A percentile compares a stretch with the other conserved stretches of the same genome.
Evolutionary conservation across 2,329 filamentous ascomycete species (phyloP).

Genomic region (Diaporthe caulivora): DNA sequence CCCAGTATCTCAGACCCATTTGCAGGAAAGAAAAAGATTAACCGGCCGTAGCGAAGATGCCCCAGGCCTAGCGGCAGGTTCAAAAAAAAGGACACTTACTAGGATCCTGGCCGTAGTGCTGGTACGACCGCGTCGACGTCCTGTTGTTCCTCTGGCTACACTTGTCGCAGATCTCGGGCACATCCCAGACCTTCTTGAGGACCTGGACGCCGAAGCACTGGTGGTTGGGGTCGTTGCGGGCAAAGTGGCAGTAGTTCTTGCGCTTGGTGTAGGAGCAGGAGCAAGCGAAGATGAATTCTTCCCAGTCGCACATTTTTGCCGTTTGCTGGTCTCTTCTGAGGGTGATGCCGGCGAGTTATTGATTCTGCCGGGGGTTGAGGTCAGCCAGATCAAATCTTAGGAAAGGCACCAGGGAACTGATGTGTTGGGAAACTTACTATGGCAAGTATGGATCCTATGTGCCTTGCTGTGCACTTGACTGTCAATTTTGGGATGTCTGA

Average conservation of each 20-base stretch:
- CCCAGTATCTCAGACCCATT: background rate
- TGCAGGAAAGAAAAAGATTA: background rate
- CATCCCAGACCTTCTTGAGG: constrained; percentile 70
- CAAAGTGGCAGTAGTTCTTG: constrained; percentile 80
- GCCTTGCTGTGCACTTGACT: background rate
- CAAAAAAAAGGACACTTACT: constrained; percentile 6
- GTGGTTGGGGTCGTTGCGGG: constrained; percentile 78
- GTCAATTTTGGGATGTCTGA: background rate
- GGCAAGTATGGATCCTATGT: constrained; percentile 6
- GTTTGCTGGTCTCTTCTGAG: too few species aligned
- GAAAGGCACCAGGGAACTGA: background rate
- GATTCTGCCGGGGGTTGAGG: background rate
- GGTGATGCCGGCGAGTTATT: too few species aligned
- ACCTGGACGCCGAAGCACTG: constrained; percentile 77
- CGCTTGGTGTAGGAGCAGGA: constrained; percentile 70
- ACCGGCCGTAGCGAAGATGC: background rate
- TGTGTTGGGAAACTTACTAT: background rate
- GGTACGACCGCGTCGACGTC: constrained; percentile 37
- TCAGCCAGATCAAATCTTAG: background rate
- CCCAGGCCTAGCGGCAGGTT: background rate
- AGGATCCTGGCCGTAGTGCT: constrained; percentile 22
- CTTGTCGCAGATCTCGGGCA: constrained; percentile 64
- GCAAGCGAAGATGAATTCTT: constrained; percentile 77
- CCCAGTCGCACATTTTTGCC: constrained; percentile 75
- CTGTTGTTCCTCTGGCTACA: constrained; percentile 50